These are phyloP conservation scores for Cucurbita ficifolia DNA, from an alignment of 306 rosid species.

Conservation along the genomic window DNA sequence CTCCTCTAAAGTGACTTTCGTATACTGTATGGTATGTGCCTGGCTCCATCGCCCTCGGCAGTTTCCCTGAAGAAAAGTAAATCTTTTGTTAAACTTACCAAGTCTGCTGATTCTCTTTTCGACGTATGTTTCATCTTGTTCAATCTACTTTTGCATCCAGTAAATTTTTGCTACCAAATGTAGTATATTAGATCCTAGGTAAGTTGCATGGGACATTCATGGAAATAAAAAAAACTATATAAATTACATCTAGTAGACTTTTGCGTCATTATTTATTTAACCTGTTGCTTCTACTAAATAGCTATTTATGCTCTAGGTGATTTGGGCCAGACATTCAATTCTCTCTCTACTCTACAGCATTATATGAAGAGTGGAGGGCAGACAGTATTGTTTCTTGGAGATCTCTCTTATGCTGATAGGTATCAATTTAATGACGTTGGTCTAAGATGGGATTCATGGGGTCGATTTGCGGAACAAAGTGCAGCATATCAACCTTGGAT, in stretches of 20 bases:
- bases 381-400: constrained; percentile 74
- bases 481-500: constrained; percentile 89
- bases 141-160: background rate
- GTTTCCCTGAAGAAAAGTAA: background rate
- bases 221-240: background rate
- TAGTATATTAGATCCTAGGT: background rate
- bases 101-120: background rate
- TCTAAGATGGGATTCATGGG: constrained; percentile 92
- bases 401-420: constrained; percentile 91
- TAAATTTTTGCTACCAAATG: background rate
- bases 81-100: background rate
- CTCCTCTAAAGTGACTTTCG: background rate
- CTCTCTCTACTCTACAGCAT: constrained; percentile 85
- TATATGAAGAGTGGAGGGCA: constrained; percentile 74
- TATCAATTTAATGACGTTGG: constrained; percentile 66
- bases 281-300: constrained; percentile 6
- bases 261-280: background rate
- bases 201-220: too few species aligned
- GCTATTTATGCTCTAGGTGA: constrained; percentile 51
- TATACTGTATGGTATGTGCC: background rate
- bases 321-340: constrained; percentile 93
- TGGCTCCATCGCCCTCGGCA: background rate
- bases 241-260: background rate
- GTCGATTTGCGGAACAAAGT: constrained; percentile 59
- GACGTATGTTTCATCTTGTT: background rate